Conservation (phyloP, 495 filamentous ascomycete genomes). For the Hypomontagnella monticulosa region DNA sequence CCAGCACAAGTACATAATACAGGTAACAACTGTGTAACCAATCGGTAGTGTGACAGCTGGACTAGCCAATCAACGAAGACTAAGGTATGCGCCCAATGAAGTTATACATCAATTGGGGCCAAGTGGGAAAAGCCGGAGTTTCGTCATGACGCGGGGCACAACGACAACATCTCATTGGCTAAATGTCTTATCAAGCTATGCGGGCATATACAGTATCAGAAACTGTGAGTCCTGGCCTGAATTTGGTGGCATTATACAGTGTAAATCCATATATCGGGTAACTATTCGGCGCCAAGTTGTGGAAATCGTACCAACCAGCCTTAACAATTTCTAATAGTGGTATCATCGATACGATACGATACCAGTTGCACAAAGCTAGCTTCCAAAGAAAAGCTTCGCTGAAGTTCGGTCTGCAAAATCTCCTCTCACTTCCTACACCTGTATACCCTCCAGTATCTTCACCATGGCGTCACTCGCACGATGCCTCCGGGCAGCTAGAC, state of each 20-base stretch:
- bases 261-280: slow-evolving; percentile 15
- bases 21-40: slow-evolving; percentile 8
- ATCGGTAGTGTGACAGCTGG: slow-evolving; percentile 1
- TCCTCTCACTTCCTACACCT: neutral
- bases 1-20: neutral
- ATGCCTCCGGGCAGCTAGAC: slow-evolving; percentile 56
- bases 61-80: neutral
- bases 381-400: slow-evolving; percentile 24
- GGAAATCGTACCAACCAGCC: slow-evolving; percentile 37
- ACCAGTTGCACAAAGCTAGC: slow-evolving; percentile 19
- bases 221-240: slow-evolving; percentile 10
- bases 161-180: slow-evolving; percentile 21
- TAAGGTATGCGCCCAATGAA: slow-evolving; percentile 22
- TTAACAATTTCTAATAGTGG: slow-evolving; percentile 34
- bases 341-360: slow-evolving; percentile 35
- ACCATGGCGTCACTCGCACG: slow-evolving; percentile 61
- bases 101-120: slow-evolving; percentile 37
- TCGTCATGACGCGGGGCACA: slow-evolving; percentile 37
- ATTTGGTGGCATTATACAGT: slow-evolving; percentile 15
- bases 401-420: slow-evolving; percentile 11
- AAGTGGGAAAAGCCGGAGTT: slow-evolving; percentile 28
- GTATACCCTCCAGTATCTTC: neutral
- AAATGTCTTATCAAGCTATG: slow-evolving; percentile 11
- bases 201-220: neutral
- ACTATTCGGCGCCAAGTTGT: slow-evolving; percentile 35